Evolutionary conservation across 805 yeast genomes (phyloP).

Genomic region (Pichia scutulata): DNA sequence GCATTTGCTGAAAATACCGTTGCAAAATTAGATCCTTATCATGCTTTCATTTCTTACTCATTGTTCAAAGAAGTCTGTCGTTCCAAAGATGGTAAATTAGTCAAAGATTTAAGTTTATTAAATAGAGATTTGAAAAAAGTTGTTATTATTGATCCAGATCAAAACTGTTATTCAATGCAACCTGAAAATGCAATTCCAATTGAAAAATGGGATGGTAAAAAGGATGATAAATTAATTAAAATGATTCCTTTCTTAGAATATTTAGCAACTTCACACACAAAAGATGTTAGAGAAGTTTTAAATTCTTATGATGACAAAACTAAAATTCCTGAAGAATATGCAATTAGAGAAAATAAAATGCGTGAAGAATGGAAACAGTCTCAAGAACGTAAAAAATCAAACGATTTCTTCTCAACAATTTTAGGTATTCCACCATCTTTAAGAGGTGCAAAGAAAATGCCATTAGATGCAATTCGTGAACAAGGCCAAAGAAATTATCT

Average conservation of each 20-base stretch:
- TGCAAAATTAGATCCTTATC: slow-evolving; percentile 86
- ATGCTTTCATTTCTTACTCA: slow-evolving; percentile 80
- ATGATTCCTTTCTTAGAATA: slow-evolving; percentile 92
- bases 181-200: slow-evolving; percentile 91
- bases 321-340: slow-evolving; percentile 70
- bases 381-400: slow-evolving; percentile 26
- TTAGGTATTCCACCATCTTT: slow-evolving; percentile 51
- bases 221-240: slow-evolving; percentile 71
- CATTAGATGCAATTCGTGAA: slow-evolving; percentile 82
- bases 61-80: slow-evolving; percentile 87
- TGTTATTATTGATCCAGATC: slow-evolving; percentile 70
- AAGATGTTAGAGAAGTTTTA: slow-evolving; percentile 86
- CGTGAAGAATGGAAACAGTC: slow-evolving; percentile 65
- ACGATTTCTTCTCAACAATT: slow-evolving; percentile 27
- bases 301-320: slow-evolving; percentile 60
- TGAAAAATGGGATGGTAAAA: slow-evolving; percentile 78
- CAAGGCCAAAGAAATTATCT: slow-evolving; percentile 88
- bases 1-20: slow-evolving; percentile 80
- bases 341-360: slow-evolving; percentile 64
- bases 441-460: slow-evolving; percentile 52
- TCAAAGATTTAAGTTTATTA: slow-evolving; percentile 83
- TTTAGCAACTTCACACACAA: slow-evolving; percentile 74
- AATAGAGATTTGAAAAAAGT: slow-evolving; percentile 86
- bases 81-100: slow-evolving; percentile 78
- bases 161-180: slow-evolving; percentile 66